These are phyloP conservation scores for Peronospora belbahrii DNA, from an alignment of 352 stramenopile genomes.

Conservation along the genomic window DNA sequence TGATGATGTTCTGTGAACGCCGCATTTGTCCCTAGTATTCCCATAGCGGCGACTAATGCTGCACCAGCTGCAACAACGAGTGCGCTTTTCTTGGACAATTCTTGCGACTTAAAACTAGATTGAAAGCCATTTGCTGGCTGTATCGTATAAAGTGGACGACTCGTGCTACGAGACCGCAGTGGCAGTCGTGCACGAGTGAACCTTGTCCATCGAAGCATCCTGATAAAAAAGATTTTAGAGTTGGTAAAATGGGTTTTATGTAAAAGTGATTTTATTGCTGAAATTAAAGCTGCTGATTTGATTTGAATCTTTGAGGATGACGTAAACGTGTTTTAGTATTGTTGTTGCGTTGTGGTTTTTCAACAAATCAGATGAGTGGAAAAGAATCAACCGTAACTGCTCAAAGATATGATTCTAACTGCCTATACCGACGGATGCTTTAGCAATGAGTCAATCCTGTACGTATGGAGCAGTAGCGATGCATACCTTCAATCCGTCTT, in stretches of 20 bases:
- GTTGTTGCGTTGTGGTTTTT: not conserved
- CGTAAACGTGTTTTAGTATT: slow-evolving; percentile 1
- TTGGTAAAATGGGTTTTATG: no score
- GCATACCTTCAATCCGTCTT: no score
- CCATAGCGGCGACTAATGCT: slow-evolving; percentile 15
- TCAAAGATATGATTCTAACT: no score
- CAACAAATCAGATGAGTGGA: slow-evolving; percentile 2
- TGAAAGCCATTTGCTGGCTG: slow-evolving; percentile 8
- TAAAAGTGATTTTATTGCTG: no score
- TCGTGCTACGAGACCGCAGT: not conserved
- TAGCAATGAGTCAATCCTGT: not conserved
- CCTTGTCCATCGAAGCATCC: slow-evolving; percentile 4
- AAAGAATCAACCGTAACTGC: no score
- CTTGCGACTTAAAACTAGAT: not conserved
- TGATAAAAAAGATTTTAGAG: no score
- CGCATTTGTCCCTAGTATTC: slow-evolving; percentile 3
- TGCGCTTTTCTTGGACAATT: slow-evolving; percentile 7
- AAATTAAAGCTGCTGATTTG: no score
- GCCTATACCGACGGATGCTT: not conserved
- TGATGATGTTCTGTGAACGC: slow-evolving; percentile 35
- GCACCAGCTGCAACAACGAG: slow-evolving; percentile 11
- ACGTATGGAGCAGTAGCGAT: not conserved
- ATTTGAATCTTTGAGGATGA: slow-evolving; percentile 2
- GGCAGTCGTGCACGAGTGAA: slow-evolving; percentile 6
- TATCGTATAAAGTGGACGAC: not conserved